Base-by-base conservation (phyloP, 2,329 filamentous ascomycete genomes). In the Apiospora marii region DNA sequence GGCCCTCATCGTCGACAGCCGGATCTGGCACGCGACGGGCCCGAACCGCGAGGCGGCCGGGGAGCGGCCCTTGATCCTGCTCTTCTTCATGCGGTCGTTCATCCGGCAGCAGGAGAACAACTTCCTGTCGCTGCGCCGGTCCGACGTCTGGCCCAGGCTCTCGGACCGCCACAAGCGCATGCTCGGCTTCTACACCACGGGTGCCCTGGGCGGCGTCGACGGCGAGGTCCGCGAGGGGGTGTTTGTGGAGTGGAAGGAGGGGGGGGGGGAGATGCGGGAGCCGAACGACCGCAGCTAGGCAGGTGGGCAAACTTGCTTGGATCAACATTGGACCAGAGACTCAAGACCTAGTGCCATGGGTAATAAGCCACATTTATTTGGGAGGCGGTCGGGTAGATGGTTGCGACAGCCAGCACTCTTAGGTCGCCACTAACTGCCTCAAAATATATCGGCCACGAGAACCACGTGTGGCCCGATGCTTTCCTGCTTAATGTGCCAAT, bases 51-150 rank as follows among this genome's bases (percentile, higher is more conserved):
- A 61, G 22, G n/a, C 27, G 5, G 69, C 61, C 12, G 67, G 67
- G 2, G 72, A 73, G 64, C 61, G 72, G 3, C 72, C 72, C 4
- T 22, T 71, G 14, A 73, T 73, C 30, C 49, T 71, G 16, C 24
- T 78, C 67, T 80, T 80, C 72, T 81, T 81, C 74, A 79, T 79
- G 75, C 75, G 79, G 1, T 77, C 76, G 5, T 80, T 77, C 49
- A 75, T 81, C 27, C 75, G 79, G 1, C 77, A 77, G 71, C 78
- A 80, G 69, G 80, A 81, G 72, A 80, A 81, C 72, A 77, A 78
- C 71, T 77, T 74, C 72, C 68, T 80, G 68, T 79, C 78, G 10
- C 73, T 80, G 71, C 75, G 77, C 41, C 75, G 75, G 34, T 22
- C 30, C 53, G 78, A 80, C 27, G 78, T 81, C 30, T 75, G 75